Evolutionary conservation across 805 yeast species (phyloP), one percentile per base, ranked within the genome.

Genomic region (Schwanniomyces occidentalis): DNA sequence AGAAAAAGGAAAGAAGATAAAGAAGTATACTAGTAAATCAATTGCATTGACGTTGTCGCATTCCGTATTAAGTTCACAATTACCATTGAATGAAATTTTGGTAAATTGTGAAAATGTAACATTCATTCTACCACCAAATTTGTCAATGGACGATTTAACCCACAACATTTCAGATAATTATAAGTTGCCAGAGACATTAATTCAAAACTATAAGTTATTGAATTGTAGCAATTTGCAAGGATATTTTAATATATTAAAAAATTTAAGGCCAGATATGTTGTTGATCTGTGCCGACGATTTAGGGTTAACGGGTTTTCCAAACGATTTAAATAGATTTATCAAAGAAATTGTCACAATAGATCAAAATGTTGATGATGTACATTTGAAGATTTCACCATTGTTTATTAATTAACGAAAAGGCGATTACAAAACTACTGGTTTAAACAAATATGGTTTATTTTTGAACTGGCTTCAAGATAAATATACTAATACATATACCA

Each of bases 81-180:
- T 66, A 17, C 73, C 72, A 3, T 52, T 68, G 34, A 49, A 60
- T 37, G 71, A 67, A 14, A 65, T 67, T 12, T 49, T 68, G 28
- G 37, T 56, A 35, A 61, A 57, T 19, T 48, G 61, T 2, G 67
- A 62, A 19, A 68, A 68, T 42, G 65, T 68, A 24, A 63, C 69
- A 6, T 68, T 68, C 43, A 68, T 68, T 30, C 56, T 68, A 18
- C 73, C 74, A 5, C 74, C 74, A 3, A 59, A 67, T 34, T 52
- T 68, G 17, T 57, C 63, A 8, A 48, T 62, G 18, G 71, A 65
- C 20, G 73, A 68, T 40, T 54, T 67, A 30, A 55, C 44, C 15
- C 34, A 29, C 28, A 34, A 26, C 16, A 37, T 31, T 30, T 33
- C 31, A 7, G 27, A 34, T 10, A 23, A 23, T 15, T 33, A 30